These are phyloP conservation scores for Yamadazyma paraphyllophila DNA, from an alignment of 805 yeast species.

Conservation along the genomic window DNA sequence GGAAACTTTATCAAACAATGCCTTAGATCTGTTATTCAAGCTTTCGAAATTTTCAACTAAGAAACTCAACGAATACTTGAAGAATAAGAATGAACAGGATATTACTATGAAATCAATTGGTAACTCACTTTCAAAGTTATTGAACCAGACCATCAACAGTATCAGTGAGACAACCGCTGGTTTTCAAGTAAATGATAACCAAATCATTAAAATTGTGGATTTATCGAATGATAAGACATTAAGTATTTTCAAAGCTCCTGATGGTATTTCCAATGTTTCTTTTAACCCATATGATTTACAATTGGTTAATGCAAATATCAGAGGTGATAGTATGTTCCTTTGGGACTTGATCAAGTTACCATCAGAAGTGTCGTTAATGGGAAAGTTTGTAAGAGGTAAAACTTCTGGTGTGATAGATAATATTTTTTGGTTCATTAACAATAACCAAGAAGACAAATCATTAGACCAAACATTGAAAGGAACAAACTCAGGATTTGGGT, in stretches of 20 bases:
- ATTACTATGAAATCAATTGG: slow-evolving; percentile 28
- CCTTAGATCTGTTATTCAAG: slow-evolving; percentile 50
- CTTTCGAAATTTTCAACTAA: slow-evolving; percentile 44
- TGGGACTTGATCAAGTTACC: slow-evolving; percentile 63
- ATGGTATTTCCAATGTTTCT: slow-evolving; percentile 59
- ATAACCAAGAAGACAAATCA: slow-evolving; percentile 28
- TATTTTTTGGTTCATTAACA: slow-evolving; percentile 52
- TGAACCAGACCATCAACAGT: slow-evolving; percentile 33
- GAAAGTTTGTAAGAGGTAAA: slow-evolving; percentile 61
- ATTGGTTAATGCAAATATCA: slow-evolving; percentile 48
- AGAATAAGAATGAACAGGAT: slow-evolving; percentile 19
- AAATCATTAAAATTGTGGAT: slow-evolving; percentile 47
- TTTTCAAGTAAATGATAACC: slow-evolving; percentile 25
- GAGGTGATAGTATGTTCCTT: slow-evolving; percentile 62
- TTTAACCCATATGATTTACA: slow-evolving; percentile 61
- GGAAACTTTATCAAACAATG: slow-evolving; percentile 48
- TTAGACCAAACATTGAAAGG: slow-evolving; percentile 17
- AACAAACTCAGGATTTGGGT: slow-evolving; percentile 44
- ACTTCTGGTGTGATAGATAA: slow-evolving; percentile 54
- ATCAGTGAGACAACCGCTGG: slow-evolving; percentile 17
- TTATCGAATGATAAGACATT: slow-evolving; percentile 37
- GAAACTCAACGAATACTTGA: slow-evolving; percentile 40
- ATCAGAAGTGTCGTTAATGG: slow-evolving; percentile 50
- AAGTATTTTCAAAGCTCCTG: slow-evolving; percentile 54
- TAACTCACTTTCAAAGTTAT: slow-evolving; percentile 29